Percentiles rank a stretch among this genome's conserved stretches.
These are phyloP conservation scores for Tricholoma sp. DNA, from an alignment of 768 basidiomycete species.

Conservation along the genomic window DNA sequence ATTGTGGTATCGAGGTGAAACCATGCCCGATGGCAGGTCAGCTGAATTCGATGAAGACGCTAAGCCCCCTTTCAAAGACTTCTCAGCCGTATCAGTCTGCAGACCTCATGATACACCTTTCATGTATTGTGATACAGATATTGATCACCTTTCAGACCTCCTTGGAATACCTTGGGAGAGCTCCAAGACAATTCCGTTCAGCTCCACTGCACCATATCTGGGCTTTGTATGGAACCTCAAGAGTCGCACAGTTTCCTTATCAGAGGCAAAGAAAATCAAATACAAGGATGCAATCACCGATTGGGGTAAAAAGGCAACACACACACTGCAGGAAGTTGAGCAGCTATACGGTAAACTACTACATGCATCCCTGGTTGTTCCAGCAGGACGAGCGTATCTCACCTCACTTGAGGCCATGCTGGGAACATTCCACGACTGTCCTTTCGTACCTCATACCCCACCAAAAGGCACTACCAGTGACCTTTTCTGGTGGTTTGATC, in stretches of 20 bases:
- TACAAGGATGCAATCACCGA: no score
- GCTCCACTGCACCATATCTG: slow-evolving; percentile 15
- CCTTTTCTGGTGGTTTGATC: background rate
- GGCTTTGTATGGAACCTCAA: slow-evolving; percentile 30
- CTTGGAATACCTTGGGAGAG: background rate
- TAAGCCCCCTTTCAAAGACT: background rate
- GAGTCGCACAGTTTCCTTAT: no score
- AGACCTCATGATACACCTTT: background rate
- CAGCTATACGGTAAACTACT: no score
- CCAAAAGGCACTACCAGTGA: background rate
- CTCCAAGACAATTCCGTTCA: slow-evolving; percentile 22
- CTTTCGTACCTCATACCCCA: no score
- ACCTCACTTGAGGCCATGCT: background rate
- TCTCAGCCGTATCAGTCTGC: background rate
- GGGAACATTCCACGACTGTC: background rate
- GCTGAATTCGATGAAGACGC: background rate
- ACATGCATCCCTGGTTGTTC: slow-evolving; percentile 21
- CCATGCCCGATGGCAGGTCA: no score
- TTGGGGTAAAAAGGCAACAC: no score
- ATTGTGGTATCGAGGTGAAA: no score
- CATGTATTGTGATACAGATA: slow-evolving; percentile 18
- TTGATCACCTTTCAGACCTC: no score
- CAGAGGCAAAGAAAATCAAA: no score
- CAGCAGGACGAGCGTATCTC: slow-evolving; percentile 13
- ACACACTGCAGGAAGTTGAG: slow-evolving; percentile 23